phyloP scores from a whole-genome alignment of 495 filamentous ascomycete species.

The Penicillium parvum region DNA sequence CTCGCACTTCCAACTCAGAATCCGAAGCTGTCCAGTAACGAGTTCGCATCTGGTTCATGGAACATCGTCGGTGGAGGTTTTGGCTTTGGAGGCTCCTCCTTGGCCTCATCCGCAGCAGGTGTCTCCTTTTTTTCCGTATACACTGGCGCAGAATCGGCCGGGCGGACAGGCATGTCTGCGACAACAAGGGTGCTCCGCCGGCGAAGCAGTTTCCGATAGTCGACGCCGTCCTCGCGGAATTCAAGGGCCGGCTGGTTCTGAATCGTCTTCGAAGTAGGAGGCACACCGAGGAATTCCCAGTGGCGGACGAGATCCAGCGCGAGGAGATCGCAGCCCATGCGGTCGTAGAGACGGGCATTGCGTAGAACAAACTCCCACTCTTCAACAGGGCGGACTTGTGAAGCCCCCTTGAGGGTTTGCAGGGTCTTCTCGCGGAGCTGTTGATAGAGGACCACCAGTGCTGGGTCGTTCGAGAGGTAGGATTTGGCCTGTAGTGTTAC shows the following conservation, averaged over 20 bases:
- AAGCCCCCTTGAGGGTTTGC: conserved; percentile 79
- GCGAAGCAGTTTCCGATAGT: conserved; percentile 64
- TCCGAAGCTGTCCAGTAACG: conserved; percentile 74
- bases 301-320: conserved; percentile 77
- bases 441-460: conserved; percentile 78
- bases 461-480: conserved; percentile 87
- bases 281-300: conserved; percentile 72
- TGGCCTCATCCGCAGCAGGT: background rate
- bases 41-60: conserved; percentile 84
- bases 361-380: conserved; percentile 92
- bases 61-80: conserved; percentile 76
- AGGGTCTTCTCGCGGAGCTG: conserved; percentile 82
- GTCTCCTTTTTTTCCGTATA: conserved; percentile 25
- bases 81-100: conserved; percentile 37
- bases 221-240: conserved; percentile 41
- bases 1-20: conserved; percentile 36
- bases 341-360: conserved; percentile 80
- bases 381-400: conserved; percentile 68
- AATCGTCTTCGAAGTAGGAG: conserved; percentile 26
- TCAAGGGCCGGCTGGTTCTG: conserved; percentile 19
- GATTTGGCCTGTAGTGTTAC: conserved; percentile 62
- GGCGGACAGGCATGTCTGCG: conserved; percentile 61
- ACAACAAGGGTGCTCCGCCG: conserved; percentile 76
- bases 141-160: conserved; percentile 6
- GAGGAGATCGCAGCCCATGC: conserved; percentile 95